phyloP scores from a whole-genome alignment of 805 yeast genomes.

The Pichia cabralensis region DNA sequence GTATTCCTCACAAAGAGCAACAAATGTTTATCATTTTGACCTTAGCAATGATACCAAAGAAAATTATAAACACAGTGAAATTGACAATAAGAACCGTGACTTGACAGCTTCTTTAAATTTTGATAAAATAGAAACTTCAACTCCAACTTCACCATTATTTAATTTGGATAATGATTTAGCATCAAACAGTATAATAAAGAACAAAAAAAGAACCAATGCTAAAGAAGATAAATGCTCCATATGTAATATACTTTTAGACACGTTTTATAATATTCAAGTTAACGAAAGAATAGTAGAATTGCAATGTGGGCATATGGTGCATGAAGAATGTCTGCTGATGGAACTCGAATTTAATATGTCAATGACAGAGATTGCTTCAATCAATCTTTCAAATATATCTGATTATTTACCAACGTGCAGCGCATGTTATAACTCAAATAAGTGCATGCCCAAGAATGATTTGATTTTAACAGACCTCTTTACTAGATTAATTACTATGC shows the following conservation, averaged over 20 bases:
- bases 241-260: slow-evolving; percentile 42
- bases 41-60: no score
- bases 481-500: slow-evolving; percentile 6
- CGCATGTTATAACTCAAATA: slow-evolving; percentile 12
- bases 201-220: neutral
- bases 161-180: neutral
- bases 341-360: slow-evolving; percentile 23
- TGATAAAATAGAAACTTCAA: neutral
- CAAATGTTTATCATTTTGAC: no score
- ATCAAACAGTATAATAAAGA: no score
- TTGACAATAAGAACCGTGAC: neutral
- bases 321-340: slow-evolving; percentile 46
- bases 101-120: neutral
- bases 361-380: neutral
- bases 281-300: slow-evolving; percentile 34
- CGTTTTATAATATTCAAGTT: slow-evolving; percentile 33
- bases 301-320: slow-evolving; percentile 45
- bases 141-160: slow-evolving; percentile 1
- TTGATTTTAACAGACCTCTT: slow-evolving; percentile 13
- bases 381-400: slow-evolving; percentile 2
- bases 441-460: slow-evolving; percentile 18
- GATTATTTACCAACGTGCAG: slow-evolving; percentile 20
- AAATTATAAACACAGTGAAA: neutral
- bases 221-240: slow-evolving; percentile 20
- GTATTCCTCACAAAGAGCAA: no score